A percentile compares a stretch with the other conserved stretches of the same genome.
Evolutionary conservation across 495 filamentous ascomycete species (phyloP).

Genomic region (Annulohypoxylon stygium): DNA sequence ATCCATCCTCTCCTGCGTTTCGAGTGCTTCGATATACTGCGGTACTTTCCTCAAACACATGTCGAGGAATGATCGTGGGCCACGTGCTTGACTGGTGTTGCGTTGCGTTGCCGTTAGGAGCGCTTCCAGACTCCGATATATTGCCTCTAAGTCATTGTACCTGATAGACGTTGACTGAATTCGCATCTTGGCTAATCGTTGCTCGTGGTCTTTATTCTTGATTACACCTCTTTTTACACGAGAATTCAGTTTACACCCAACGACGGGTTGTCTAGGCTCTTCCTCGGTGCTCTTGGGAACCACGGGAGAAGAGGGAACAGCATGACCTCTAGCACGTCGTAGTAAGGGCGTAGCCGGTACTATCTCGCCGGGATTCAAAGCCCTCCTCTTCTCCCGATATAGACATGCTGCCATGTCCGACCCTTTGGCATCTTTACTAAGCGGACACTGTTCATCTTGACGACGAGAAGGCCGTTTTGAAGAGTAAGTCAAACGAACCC

Average conservation of each 20-base stretch:
- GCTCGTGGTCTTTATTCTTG: slow-evolving; percentile 39
- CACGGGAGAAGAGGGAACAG: slow-evolving; percentile 38
- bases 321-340: slow-evolving; percentile 44
- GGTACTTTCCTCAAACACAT: slow-evolving; percentile 75
- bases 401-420: slow-evolving; percentile 12
- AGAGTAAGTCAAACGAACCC: slow-evolving; percentile 48
- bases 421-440: slow-evolving; percentile 11
- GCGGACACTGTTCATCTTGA: slow-evolving; percentile 14
- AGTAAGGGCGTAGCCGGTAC: slow-evolving; percentile 47
- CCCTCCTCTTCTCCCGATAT: slow-evolving; percentile 7
- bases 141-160: slow-evolving; percentile 52
- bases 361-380: slow-evolving; percentile 40
- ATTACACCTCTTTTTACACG: slow-evolving; percentile 19
- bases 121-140: slow-evolving; percentile 63
- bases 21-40: slow-evolving; percentile 71
- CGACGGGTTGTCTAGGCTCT: slow-evolving; percentile 4
- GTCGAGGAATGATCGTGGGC: slow-evolving; percentile 71
- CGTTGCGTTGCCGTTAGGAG: slow-evolving; percentile 61
- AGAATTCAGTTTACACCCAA: slow-evolving; percentile 14
- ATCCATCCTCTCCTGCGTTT: slow-evolving; percentile 63
- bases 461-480: slow-evolving; percentile 33
- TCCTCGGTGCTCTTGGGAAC: not conserved
- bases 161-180: slow-evolving; percentile 24
- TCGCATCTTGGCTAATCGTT: slow-evolving; percentile 40
- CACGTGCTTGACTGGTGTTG: slow-evolving; percentile 47